phyloP scores from a whole-genome alignment of 179 eudicot species.

The Beta lomatogona region DNA sequence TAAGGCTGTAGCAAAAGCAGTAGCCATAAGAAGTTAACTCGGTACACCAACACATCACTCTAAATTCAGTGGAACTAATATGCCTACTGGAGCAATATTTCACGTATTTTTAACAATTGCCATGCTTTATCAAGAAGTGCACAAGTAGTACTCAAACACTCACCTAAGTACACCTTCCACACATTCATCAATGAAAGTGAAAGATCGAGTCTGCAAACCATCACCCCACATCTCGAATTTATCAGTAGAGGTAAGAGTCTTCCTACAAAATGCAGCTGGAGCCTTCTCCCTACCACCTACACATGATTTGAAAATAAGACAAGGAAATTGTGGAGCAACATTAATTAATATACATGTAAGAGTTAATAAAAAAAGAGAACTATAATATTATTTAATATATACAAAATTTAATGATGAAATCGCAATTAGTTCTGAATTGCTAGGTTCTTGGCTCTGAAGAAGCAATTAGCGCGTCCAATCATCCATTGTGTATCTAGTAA shows the following conservation, averaged over 20 bases:
- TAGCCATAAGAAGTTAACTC: not conserved
- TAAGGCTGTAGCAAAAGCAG: not conserved
- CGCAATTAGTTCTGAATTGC: not conserved
- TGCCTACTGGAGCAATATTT: not conserved
- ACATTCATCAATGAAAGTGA: slow-evolving; percentile 98
- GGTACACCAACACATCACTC: not conserved
- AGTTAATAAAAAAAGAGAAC: not conserved
- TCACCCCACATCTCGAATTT: slow-evolving; percentile 99
- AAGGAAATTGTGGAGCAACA: not conserved
- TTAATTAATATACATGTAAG: not conserved
- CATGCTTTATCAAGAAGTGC: not conserved
- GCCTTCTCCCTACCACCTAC: slow-evolving; percentile 98
- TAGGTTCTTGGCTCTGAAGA: not conserved
- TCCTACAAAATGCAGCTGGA: slow-evolving; percentile 98
- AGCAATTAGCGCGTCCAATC: not conserved
- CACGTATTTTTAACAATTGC: not conserved
- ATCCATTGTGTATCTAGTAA: not conserved
- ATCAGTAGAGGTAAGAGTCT: slow-evolving; percentile 77
- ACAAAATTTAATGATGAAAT: not conserved
- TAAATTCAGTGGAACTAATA: not conserved
- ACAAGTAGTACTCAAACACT: not conserved
- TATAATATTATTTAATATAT: not conserved
- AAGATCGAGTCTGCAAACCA: slow-evolving; percentile 94
- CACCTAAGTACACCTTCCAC: slow-evolving; percentile 97
- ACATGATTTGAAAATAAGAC: not conserved